phyloP scores from a whole-genome alignment of 129 eudicot genomes.

The Centella asiatica region DNA sequence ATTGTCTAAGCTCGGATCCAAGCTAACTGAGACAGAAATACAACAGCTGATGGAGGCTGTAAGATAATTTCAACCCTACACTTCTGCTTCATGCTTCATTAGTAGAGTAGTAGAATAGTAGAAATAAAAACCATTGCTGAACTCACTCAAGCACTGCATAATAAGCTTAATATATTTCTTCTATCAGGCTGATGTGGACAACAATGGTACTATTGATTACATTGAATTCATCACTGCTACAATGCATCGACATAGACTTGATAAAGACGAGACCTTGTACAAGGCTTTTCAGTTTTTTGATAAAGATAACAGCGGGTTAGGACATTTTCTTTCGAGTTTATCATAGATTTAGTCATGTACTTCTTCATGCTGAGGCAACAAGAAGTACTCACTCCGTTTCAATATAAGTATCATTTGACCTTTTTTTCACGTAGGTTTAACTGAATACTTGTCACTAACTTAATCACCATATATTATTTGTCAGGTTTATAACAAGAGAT shows the following conservation, averaged over 20 bases:
- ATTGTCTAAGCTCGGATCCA: constrained; percentile 72
- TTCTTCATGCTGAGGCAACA: too few species aligned
- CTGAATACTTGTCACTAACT: too few species aligned
- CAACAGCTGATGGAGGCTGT: constrained; percentile 89
- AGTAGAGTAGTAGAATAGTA: too few species aligned
- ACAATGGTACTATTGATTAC: constrained; percentile 67
- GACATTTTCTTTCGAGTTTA: too few species aligned
- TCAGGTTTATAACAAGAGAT: constrained; percentile 76
- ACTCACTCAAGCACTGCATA: too few species aligned
- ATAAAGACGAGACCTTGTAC: constrained; percentile 55
- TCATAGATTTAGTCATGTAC: too few species aligned
- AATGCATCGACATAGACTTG: constrained; percentile 81
- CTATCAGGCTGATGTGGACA: constrained; percentile 71
- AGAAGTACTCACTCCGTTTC: too few species aligned
- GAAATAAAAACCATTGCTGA: too few species aligned
- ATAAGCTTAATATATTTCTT: too few species aligned
- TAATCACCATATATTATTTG: too few species aligned
- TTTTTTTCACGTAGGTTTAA: too few species aligned
- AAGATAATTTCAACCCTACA: constrained; percentile 16
- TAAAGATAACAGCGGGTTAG: constrained; percentile 63
- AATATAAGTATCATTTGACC: too few species aligned
- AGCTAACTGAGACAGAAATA: constrained; percentile 58
- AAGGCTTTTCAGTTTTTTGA: constrained; percentile 71
- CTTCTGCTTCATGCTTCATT: not conserved
- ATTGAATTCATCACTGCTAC: constrained; percentile 72